A percentile compares a stretch with the other conserved stretches of the same genome.
phyloP scores from a whole-genome alignment of 129 eudicot species.

The Scalesia atractyloides region DNA sequence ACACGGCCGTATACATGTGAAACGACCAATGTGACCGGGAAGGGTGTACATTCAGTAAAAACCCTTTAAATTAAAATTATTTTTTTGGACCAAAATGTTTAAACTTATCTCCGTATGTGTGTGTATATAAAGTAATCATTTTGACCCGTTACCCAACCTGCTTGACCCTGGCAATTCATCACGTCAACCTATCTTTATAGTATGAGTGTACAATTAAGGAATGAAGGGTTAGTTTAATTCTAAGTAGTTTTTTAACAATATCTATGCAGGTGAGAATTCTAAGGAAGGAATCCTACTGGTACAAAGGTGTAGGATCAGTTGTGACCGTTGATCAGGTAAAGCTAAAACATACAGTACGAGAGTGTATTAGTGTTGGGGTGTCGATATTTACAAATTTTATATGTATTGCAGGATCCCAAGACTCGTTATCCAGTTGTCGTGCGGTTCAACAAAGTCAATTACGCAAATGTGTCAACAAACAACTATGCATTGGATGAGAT shows the following conservation, averaged over 20 bases:
- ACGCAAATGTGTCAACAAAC: constrained; percentile 98
- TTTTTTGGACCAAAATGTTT: not conserved
- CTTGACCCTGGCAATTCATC: not conserved
- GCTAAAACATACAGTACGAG: not conserved
- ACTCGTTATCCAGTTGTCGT: constrained; percentile 95
- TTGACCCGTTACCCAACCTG: not conserved
- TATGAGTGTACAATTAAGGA: not conserved
- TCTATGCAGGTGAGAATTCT: constrained; percentile 77
- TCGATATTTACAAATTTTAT: constrained; percentile 5
- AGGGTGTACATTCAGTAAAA: too few species aligned
- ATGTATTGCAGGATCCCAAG: constrained; percentile 76
- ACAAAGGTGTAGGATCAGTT: constrained; percentile 78
- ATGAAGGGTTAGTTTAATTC: not conserved
- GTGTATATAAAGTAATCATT: not conserved
- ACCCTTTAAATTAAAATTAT: not conserved
- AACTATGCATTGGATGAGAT: constrained; percentile 98
- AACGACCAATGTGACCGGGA: too few species aligned
- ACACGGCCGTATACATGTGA: too few species aligned
- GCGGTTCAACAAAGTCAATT: constrained; percentile 94
- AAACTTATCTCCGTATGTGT: not conserved
- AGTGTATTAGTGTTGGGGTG: not conserved
- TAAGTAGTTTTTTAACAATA: not conserved
- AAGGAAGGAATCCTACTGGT: constrained; percentile 91
- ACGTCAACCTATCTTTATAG: not conserved
- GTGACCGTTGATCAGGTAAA: constrained; percentile 90